phyloP scores from a whole-genome alignment of 2,329 filamentous ascomycete species.

The Hypoxylon sp. region DNA sequence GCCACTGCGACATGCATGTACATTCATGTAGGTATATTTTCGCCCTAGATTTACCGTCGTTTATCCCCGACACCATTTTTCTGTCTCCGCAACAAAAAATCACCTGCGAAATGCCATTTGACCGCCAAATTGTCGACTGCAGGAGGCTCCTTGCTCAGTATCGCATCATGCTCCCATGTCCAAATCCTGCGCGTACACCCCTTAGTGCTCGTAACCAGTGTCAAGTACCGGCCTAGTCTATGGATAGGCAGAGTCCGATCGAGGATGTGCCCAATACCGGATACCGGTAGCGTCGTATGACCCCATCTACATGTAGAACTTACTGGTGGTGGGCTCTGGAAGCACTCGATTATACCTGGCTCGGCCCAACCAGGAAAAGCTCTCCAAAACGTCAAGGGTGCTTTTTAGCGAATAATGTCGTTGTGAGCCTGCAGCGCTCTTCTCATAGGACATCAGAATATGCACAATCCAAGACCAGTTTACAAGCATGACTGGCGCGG shows the following conservation, averaged over 20 bases:
- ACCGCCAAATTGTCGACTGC: slow-evolving; percentile 17
- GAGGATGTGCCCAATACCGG: slow-evolving; percentile 33
- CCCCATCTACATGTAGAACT: slow-evolving; percentile 41
- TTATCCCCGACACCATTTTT: slow-evolving; percentile 15
- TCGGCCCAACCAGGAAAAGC: slow-evolving; percentile 50
- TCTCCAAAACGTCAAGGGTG: slow-evolving; percentile 47
- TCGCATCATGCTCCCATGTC: slow-evolving; percentile 21
- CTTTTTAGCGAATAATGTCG: slow-evolving; percentile 56
- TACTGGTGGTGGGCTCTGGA: slow-evolving; percentile 40
- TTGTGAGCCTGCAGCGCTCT: slow-evolving; percentile 51
- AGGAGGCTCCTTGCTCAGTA: slow-evolving; percentile 13
- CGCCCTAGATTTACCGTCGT: slow-evolving; percentile 15
- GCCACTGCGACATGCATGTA: slow-evolving; percentile 39
- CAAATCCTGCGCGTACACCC: slow-evolving; percentile 25
- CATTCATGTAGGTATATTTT: slow-evolving; percentile 5
- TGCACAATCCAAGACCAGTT: slow-evolving; percentile 59
- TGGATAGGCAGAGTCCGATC: slow-evolving; percentile 21
- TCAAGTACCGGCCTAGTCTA: slow-evolving; percentile 5
- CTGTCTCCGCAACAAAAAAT: slow-evolving; percentile 24
- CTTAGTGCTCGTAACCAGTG: slow-evolving; percentile 14
- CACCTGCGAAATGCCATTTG: slow-evolving; percentile 22
- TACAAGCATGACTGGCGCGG: slow-evolving; percentile 63
- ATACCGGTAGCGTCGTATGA: slow-evolving; percentile 44
- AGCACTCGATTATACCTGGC: slow-evolving; percentile 44
- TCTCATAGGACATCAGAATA: slow-evolving; percentile 60